Evolutionary conservation across 2,329 filamentous ascomycete genomes (phyloP).

Genomic region (Phialemoniopsis sp.): DNA sequence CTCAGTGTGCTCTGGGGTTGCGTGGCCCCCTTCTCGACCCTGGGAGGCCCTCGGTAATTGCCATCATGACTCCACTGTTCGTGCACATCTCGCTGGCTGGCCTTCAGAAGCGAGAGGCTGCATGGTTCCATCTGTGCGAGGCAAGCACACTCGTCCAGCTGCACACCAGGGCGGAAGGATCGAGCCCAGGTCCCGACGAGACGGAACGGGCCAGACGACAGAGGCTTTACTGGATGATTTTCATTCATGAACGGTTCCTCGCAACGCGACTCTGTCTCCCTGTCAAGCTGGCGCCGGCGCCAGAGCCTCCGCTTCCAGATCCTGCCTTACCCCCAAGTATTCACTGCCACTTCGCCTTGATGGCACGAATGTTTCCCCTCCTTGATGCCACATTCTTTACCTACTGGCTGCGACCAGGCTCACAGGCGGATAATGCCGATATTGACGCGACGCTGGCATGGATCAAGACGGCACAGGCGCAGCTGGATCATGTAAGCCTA

Average conservation of each 20-base stretch:
- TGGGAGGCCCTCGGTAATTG: too few species aligned
- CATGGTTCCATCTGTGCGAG: too few species aligned
- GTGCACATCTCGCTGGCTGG: too few species aligned
- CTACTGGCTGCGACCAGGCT: constrained; percentile 22
- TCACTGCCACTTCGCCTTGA: constrained; percentile 28
- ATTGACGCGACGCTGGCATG: constrained; percentile 30
- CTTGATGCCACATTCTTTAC: constrained; percentile 31
- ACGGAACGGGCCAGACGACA: constrained; percentile 30
- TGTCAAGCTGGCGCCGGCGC: constrained; percentile 22
- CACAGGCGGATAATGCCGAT: constrained; percentile 15
- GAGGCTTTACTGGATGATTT: constrained; percentile 51
- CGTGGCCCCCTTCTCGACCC: too few species aligned
- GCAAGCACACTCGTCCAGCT: too few species aligned
- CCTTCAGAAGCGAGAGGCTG: too few species aligned
- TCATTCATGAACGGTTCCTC: constrained; percentile 52
- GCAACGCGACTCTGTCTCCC: constrained; percentile 44
- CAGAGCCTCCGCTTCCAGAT: constrained; percentile 23
- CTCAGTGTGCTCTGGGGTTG: too few species aligned
- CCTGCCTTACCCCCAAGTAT: constrained; percentile 26
- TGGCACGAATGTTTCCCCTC: constrained; percentile 30
- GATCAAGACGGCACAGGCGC: constrained; percentile 33
- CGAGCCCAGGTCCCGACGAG: constrained; percentile 28
- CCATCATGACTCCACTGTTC: too few species aligned
- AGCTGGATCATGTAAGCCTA: too few species aligned
- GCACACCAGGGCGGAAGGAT: too few species aligned